Evolutionary conservation across 78 protist species (phyloP), one percentile per base, ranked within the genome.

Genomic region (Speleostelium caveatum): DNA sequence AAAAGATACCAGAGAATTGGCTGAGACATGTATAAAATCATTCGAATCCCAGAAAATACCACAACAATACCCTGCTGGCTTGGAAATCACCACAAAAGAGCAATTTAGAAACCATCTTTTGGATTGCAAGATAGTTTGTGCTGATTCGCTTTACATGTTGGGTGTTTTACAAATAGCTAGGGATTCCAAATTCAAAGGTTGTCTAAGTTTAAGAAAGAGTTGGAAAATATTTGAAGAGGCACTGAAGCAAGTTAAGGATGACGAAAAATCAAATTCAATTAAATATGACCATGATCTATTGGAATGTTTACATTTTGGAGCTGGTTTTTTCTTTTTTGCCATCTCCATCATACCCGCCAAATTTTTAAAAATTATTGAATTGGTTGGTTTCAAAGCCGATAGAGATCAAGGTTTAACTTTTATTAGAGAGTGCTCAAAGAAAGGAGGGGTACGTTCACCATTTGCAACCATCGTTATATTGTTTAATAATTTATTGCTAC

Each of bases 191-290:
- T 55, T 86, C 19, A 86, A 86, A 66, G 93, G 86, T 39, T 55
- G 72, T 32, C 32, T 72, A 16, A 86, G 73, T 73, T 30, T 74
- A 51, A 73, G 94, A 60, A 75, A 67, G 62, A 88, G 94, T 78
- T 88, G 94, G 94, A 88, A 88, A 63, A 42, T 66, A 30, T 88
- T 88, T 73, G 94, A 88, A 51, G 78, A 74, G 3, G 41, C 79
- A 2, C 49, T 73, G 24, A 71, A 63, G 28, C 86, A 88, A 36
- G 77, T 88, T 14, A 75, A 66, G 21, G 68, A 88, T 45, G 74
- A 60, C 28, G 86, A 77, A 33, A n/a, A n/a, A 38, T 8, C 33
- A 4, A n/a, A 16, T 8, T 19, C 7, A 5, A 49, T 73, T 24
- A 30, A 88, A 21, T 88, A 88, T 69, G 32, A 51, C 21, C 36